phyloP scores from a whole-genome alignment of 2,329 filamentous ascomycete genomes.

The Verticillium tricorpus region DNA sequence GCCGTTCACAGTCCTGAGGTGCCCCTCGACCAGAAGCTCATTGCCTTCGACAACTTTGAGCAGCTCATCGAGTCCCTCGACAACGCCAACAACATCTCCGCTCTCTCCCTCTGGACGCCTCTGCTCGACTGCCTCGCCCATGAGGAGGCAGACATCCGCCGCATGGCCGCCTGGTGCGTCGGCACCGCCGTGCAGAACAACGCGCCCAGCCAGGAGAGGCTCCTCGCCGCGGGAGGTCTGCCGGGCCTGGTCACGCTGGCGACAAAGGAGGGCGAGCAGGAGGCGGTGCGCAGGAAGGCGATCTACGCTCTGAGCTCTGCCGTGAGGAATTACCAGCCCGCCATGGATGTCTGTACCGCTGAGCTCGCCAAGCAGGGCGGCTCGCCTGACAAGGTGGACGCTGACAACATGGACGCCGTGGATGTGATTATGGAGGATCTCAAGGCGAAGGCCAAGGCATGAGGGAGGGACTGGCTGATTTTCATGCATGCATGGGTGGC shows the following conservation, averaged over 20 bases:
- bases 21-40: slow-evolving; percentile 69
- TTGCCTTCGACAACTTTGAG: slow-evolving; percentile 92
- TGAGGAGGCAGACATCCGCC: slow-evolving; percentile 67
- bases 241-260: slow-evolving; percentile 64
- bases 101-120: slow-evolving; percentile 75
- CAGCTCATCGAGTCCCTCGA: slow-evolving; percentile 88
- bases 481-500: slow-evolving; percentile 28
- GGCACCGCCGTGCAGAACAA: slow-evolving; percentile 98
- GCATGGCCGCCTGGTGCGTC: slow-evolving; percentile 89
- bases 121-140: slow-evolving; percentile 66
- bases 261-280: slow-evolving; percentile 53
- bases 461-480: background rate
- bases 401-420: slow-evolving; percentile 80
- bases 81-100: slow-evolving; percentile 91
- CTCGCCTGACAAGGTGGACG: slow-evolving; percentile 61
- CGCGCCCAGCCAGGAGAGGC: slow-evolving; percentile 71
- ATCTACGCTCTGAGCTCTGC: slow-evolving; percentile 83
- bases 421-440: slow-evolving; percentile 69
- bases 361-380: slow-evolving; percentile 56
- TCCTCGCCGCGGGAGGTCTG: slow-evolving; percentile 61
- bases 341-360: slow-evolving; percentile 63
- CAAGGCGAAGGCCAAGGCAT: slow-evolving; percentile 30
- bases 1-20: slow-evolving; percentile 64
- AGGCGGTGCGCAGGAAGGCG: slow-evolving; percentile 75
- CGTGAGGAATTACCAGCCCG: slow-evolving; percentile 84